A percentile compares a stretch with the other conserved stretches of the same genome.
Evolutionary conservation across 768 basidiomycete species (phyloP).

Genomic region (Macrolepiota fuliginosa): DNA sequence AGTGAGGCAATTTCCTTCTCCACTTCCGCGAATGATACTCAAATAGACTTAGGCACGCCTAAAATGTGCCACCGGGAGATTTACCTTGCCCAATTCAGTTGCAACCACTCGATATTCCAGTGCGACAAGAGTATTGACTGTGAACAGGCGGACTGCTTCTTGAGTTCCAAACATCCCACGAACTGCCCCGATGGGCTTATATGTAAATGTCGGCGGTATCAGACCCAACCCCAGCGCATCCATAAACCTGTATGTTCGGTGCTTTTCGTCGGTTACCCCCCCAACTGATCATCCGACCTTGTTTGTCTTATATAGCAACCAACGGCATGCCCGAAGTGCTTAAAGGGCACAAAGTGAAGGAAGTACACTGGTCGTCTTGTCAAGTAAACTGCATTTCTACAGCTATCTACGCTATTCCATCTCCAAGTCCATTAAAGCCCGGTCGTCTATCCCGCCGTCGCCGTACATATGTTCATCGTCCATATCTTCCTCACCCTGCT

Average conservation of each 20-base stretch:
- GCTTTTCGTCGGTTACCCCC: neutral
- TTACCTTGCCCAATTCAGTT: conserved; percentile 47
- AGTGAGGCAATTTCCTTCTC: conserved; percentile 25
- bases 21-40: conserved; percentile 17
- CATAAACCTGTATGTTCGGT: conserved; percentile 25
- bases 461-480: conserved; percentile 62
- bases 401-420: neutral
- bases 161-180: conserved; percentile 49
- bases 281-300: neutral
- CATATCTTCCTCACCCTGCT: conserved; percentile 33
- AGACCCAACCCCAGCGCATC: conserved; percentile 54
- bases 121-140: conserved; percentile 54
- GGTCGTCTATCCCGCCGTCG: conserved; percentile 67
- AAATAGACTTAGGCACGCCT: conserved; percentile 22
- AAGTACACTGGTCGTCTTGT: neutral
- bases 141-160: conserved; percentile 34
- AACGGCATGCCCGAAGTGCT: neutral
- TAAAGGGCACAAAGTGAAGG: neutral
- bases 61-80: conserved; percentile 68
- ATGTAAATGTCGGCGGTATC: conserved; percentile 57
- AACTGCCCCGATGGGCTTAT: conserved; percentile 33
- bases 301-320: neutral
- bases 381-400: neutral
- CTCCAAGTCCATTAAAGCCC: conserved; percentile 51
- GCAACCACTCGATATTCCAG: conserved; percentile 53